These are phyloP conservation scores for Phylloboletellus chloephorus DNA, from an alignment of 1,284 basidiomycete species.

Conservation along the genomic window DNA sequence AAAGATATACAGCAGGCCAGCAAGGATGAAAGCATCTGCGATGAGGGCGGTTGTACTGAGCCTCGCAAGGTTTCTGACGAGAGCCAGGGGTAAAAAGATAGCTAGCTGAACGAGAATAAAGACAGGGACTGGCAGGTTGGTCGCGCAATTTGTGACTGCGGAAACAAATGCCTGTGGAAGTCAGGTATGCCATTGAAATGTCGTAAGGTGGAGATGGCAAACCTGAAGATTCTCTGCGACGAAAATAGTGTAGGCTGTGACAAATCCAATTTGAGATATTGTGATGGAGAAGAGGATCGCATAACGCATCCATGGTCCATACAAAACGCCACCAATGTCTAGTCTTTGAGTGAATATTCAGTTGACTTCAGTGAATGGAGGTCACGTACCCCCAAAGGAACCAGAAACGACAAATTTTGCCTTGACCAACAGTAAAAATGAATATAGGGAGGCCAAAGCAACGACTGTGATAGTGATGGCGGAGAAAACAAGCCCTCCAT, in stretches of 20 bases:
- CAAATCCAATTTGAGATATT: constrained; percentile 88
- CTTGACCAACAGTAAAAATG: constrained; percentile 89
- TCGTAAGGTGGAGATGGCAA: not conserved
- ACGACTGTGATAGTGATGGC: constrained; percentile 73
- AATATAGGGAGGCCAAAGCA: constrained; percentile 86
- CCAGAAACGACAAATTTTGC: constrained; percentile 88
- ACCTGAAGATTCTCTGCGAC: constrained; percentile 87
- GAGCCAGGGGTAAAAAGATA: constrained; percentile 82
- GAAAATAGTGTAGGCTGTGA: constrained; percentile 92
- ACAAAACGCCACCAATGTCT: constrained; percentile 93
- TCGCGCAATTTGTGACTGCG: constrained; percentile 78
- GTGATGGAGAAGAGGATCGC: constrained; percentile 86
- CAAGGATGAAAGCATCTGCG: constrained; percentile 93
- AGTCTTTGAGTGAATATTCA: constrained; percentile 7
- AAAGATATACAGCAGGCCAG: constrained; percentile 85
- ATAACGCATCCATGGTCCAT: constrained; percentile 90
- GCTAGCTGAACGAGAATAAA: constrained; percentile 84
- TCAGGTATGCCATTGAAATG: constrained; percentile 2
- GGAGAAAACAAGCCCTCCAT: constrained; percentile 94
- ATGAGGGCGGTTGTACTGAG: constrained; percentile 88
- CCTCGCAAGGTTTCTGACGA: constrained; percentile 88
- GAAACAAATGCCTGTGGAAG: constrained; percentile 66
- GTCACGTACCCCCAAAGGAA: constrained; percentile 78
- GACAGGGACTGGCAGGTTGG: constrained; percentile 64
- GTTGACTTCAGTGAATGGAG: not conserved